A percentile compares a stretch with the other conserved stretches of the same genome.
phyloP scores from a whole-genome alignment of 192 early-diverging fungal species.

The Backusella liffmaniae region DNA sequence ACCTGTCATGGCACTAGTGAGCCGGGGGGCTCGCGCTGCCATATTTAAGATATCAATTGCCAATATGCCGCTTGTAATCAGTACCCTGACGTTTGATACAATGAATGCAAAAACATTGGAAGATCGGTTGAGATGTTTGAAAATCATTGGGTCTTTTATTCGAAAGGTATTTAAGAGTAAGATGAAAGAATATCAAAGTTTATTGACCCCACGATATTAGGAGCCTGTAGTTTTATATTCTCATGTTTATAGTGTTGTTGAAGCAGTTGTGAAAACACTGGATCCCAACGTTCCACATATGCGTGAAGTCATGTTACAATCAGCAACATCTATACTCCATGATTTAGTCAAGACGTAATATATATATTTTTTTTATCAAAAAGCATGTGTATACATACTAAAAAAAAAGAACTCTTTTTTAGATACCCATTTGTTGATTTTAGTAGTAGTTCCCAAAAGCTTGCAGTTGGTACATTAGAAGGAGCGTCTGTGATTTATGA shows the following conservation, averaged over 20 bases:
- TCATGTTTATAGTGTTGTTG: slow-evolving; percentile 61
- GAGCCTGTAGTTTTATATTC: slow-evolving; percentile 66
- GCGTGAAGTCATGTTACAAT: slow-evolving; percentile 64
- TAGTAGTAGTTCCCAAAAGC: slow-evolving; percentile 67
- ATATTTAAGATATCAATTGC: slow-evolving; percentile 68
- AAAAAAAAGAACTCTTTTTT: neutral
- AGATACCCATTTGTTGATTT: slow-evolving; percentile 73
- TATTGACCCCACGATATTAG: slow-evolving; percentile 31
- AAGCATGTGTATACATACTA: neutral
- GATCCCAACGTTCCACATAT: slow-evolving; percentile 76
- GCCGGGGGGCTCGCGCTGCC: slow-evolving; percentile 62
- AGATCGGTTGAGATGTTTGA: slow-evolving; percentile 61
- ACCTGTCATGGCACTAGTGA: slow-evolving; percentile 37
- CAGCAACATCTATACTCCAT: slow-evolving; percentile 54
- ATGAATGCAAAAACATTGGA: slow-evolving; percentile 59
- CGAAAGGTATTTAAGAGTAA: slow-evolving; percentile 52
- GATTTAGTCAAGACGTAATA: slow-evolving; percentile 61
- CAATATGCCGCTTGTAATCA: slow-evolving; percentile 67
- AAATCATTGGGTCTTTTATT: slow-evolving; percentile 72
- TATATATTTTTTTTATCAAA: neutral
- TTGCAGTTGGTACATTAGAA: slow-evolving; percentile 76
- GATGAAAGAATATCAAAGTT: slow-evolving; percentile 31
- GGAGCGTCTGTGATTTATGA: slow-evolving; percentile 79
- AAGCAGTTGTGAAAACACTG: slow-evolving; percentile 78
- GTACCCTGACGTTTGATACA: slow-evolving; percentile 74